phyloP scores from a whole-genome alignment of 352 stramenopile genomes.

The Phytopythium sindhum region DNA sequence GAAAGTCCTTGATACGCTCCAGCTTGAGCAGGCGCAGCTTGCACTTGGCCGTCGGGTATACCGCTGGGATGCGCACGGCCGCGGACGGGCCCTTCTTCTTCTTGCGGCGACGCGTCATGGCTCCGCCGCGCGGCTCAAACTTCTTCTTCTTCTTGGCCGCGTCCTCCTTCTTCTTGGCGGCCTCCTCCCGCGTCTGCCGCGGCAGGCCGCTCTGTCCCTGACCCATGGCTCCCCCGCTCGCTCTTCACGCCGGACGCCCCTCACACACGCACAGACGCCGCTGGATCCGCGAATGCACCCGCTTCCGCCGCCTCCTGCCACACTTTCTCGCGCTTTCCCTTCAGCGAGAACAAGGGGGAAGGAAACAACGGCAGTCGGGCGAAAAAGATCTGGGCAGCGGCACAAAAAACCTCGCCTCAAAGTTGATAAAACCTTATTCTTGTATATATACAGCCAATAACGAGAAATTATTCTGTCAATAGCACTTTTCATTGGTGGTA shows the following conservation, averaged over 20 bases:
- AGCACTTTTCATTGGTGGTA: background rate
- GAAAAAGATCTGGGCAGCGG: conserved; percentile 1
- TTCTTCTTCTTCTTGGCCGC: conserved; percentile 94
- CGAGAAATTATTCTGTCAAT: background rate
- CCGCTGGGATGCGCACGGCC: conserved; percentile 86
- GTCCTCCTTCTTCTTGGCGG: conserved; percentile 90
- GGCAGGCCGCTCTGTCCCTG: conserved; percentile 85
- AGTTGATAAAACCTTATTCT: background rate
- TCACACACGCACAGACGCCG: background rate
- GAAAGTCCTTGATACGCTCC: conserved; percentile 99
- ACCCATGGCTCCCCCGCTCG: conserved; percentile 47
- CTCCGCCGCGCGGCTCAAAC: conserved; percentile 85
- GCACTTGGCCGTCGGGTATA: conserved; percentile 98
- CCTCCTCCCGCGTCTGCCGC: conserved; percentile 73
- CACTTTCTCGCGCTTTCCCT: background rate
- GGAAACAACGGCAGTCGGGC: background rate
- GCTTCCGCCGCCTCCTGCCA: background rate
- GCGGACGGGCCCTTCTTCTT: conserved; percentile 92
- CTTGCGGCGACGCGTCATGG: conserved; percentile 84
- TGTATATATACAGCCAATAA: background rate
- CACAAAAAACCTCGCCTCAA: background rate
- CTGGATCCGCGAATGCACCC: background rate
- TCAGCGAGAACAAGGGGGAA: conserved; percentile 6
- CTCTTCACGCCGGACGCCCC: background rate
- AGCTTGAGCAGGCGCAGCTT: conserved; percentile 99